Base-by-base conservation (phyloP, 768 basidiomycete genomes). In the Boletus edulis region DNA sequence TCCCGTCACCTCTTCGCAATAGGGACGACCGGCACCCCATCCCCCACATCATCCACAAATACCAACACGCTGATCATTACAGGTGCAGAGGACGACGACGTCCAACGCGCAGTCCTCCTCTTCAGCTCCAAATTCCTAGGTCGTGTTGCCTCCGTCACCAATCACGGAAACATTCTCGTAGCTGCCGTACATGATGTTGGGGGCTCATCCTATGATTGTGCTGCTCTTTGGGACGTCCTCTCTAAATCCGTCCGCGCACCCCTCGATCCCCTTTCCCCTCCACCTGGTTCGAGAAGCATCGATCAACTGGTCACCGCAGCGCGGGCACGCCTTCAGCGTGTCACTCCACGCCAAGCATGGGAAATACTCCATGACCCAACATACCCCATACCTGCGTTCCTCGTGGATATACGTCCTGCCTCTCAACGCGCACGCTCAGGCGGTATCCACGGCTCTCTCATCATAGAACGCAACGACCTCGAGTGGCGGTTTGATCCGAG, bases 401-500 rank as follows among this genome's bases (percentile, higher is more conserved):
- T 92, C 40, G 89, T 92, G 8, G 90, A 91, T 67, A 90, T 91
- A 49, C 83, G 90, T 8, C 81, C 88, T 0, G 79, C 75, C 38
- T 77, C 76, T 6, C 81, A 89, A 67, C 79, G 90, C 15, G 75
- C 75, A 6, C 67, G 65, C 45, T 72, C 80, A 32, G 90, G 90
- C 0, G 76, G 72, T 0, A 85, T 91, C 51, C 76, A 75, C 9
- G 87, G 89, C 0, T 79, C 88, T n/a, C 71, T 91, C 52, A 72
- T 87, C 51, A 80, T 91, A 54, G 89, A 91, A 62, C 78, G 89
- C 22, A 91, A 88, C 63, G 80, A 84, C 6, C 76, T 92, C 50
- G 90, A 92, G 67, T 90, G 88, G 87, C 79, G 82, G 22, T 85
- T 92, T 59, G 89, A 92, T 69, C 90, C 89, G 5, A 76, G 87